phyloP scores from a whole-genome alignment of 495 filamentous ascomycete genomes.

The Cryomyces minteri region DNA sequence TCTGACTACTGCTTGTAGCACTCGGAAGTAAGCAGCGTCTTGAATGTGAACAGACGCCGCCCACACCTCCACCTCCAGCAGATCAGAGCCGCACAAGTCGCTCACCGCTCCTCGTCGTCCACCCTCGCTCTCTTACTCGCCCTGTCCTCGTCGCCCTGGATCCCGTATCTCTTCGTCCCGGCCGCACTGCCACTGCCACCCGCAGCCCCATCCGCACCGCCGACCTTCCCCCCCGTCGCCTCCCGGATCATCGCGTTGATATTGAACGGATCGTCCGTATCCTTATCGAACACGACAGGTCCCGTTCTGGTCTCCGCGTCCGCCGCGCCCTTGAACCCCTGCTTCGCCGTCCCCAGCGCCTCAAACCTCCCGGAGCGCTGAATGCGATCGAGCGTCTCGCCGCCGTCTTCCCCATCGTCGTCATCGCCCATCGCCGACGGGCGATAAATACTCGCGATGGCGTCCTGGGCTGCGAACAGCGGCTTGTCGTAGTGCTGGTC shows the following conservation, averaged over 20 bases:
- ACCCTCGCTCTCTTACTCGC: constrained; percentile 60
- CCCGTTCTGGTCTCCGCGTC: constrained; percentile 84
- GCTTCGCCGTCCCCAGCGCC: constrained; percentile 68
- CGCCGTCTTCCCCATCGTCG: constrained; percentile 58
- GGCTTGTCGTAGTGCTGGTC: constrained; percentile 97
- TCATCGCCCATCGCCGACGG: constrained; percentile 53
- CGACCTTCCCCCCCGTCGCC: constrained; percentile 35
- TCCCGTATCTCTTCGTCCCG: constrained; percentile 59
- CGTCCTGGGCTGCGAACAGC: constrained; percentile 90
- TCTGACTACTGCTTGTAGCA: no score
- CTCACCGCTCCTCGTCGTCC: constrained; percentile 42
- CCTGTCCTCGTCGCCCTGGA: constrained; percentile 56
- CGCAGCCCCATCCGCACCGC: constrained; percentile 10
- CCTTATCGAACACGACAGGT: constrained; percentile 97
- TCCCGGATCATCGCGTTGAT: constrained; percentile 85
- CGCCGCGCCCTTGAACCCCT: constrained; percentile 70
- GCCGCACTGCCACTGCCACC: no score
- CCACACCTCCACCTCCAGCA: no score
- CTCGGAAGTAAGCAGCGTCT: no score
- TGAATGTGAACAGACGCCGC: no score
- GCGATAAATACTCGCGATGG: constrained; percentile 85
- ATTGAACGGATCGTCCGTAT: constrained; percentile 70
- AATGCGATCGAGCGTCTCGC: constrained; percentile 71
- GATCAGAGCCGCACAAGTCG: no score
- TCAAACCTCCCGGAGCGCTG: constrained; percentile 72